A percentile compares a stretch with the other conserved stretches of the same genome.
phyloP scores from a whole-genome alignment of 192 early-diverging fungal species.

The Mortierella antarctica region DNA sequence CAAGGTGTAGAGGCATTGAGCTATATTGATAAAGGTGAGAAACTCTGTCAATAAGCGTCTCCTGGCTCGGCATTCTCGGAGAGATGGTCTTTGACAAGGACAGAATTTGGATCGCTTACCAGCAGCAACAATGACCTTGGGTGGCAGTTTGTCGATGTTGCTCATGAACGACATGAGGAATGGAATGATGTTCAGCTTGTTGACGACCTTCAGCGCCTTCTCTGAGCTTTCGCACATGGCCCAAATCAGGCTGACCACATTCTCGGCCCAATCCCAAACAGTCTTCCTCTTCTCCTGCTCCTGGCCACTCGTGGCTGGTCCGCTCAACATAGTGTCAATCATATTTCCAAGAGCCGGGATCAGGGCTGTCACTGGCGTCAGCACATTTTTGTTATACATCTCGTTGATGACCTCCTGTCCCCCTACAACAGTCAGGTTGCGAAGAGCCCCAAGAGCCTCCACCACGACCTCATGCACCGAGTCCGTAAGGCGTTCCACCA shows the following conservation, averaged over 20 bases:
- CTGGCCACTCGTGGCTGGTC: conserved; percentile 14
- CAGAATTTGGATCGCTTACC: conserved; percentile 51
- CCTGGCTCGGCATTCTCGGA: too few species aligned
- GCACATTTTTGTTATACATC: conserved; percentile 63
- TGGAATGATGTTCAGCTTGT: conserved; percentile 67
- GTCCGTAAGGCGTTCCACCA: conserved; percentile 82
- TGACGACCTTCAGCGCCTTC: conserved; percentile 71
- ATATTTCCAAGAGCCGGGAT: conserved; percentile 56
- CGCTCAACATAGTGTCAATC: conserved; percentile 34
- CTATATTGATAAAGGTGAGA: conserved; percentile 41
- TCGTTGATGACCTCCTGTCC: conserved; percentile 68
- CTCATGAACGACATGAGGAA: conserved; percentile 79
- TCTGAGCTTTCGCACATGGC: conserved; percentile 77
- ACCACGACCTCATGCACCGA: conserved; percentile 75
- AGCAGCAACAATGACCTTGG: conserved; percentile 61
- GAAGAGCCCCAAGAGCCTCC: conserved; percentile 79
- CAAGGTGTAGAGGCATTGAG: conserved; percentile 85
- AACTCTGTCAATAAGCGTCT: too few species aligned
- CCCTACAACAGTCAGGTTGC: conserved; percentile 69
- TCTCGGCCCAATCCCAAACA: conserved; percentile 69
- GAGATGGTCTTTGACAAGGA: not conserved
- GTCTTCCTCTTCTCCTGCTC: conserved; percentile 56
- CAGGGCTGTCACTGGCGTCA: conserved; percentile 62
- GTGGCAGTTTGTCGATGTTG: conserved; percentile 58
- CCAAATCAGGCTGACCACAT: conserved; percentile 68